A percentile compares a stretch with the other conserved stretches of the same genome.
Evolutionary conservation across 495 filamentous ascomycete species (phyloP).

Genomic region (Aspergillus bridgeri): DNA sequence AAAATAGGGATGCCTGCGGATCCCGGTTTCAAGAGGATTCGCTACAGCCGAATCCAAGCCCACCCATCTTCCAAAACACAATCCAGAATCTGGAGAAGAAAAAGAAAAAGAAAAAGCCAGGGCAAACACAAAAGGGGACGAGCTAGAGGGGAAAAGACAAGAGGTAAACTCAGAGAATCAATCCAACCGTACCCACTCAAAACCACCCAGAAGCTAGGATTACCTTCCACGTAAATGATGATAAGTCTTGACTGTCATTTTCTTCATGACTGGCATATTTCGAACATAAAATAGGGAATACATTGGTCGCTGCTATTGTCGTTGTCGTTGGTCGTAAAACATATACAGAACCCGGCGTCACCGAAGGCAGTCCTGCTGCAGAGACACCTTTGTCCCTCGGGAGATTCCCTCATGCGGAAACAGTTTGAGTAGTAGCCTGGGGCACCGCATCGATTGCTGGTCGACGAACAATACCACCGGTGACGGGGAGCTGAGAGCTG

Average conservation of each 20-base stretch:
- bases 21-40: slow-evolving; percentile 15
- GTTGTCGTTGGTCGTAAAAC: slow-evolving; percentile 14
- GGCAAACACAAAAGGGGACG: background rate
- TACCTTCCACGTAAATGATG: background rate
- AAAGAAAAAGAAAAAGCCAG: background rate
- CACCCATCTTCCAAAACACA: slow-evolving; percentile 1
- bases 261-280: slow-evolving; percentile 2
- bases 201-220: background rate
- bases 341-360: slow-evolving; percentile 6
- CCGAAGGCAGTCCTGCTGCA: slow-evolving; percentile 17
- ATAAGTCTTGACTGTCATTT: background rate
- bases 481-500: slow-evolving; percentile 80
- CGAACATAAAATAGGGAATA: slow-evolving; percentile 9
- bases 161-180: too few species aligned
- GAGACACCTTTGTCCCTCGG: background rate
- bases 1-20: slow-evolving; percentile 34
- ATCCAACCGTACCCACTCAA: background rate
- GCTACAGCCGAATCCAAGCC: slow-evolving; percentile 15
- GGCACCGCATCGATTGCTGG: slow-evolving; percentile 55
- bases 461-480: slow-evolving; percentile 89
- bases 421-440: slow-evolving; percentile 26
- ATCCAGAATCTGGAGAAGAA: slow-evolving; percentile 6
- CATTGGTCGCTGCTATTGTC: slow-evolving; percentile 22
- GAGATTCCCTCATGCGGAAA: slow-evolving; percentile 23
- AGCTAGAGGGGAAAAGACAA: background rate